Conservation (phyloP, 768 basidiomycete genomes). For the Amyloporia xantha region DNA sequence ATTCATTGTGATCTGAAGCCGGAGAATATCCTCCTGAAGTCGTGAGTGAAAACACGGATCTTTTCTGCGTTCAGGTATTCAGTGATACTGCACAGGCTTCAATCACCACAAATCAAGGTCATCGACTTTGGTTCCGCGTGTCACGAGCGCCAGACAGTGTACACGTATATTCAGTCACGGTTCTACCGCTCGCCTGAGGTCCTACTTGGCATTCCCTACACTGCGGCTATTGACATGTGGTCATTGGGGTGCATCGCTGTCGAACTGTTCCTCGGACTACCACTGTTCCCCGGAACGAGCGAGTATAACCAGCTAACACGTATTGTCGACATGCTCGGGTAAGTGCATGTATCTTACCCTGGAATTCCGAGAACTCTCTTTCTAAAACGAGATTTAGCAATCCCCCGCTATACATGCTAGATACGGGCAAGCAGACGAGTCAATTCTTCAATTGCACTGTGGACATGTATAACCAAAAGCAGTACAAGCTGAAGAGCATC, state of each 20-base stretch:
- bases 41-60: slow-evolving; percentile 42
- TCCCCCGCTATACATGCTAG: slow-evolving; percentile 90
- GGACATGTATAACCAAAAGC: slow-evolving; percentile 73
- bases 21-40: slow-evolving; percentile 96
- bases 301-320: slow-evolving; percentile 98
- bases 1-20: slow-evolving; percentile 99
- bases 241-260: slow-evolving; percentile 97
- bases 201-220: slow-evolving; percentile 89
- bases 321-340: slow-evolving; percentile 99
- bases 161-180: slow-evolving; percentile 98
- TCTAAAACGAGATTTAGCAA: slow-evolving; percentile 39
- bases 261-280: slow-evolving; percentile 93
- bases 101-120: slow-evolving; percentile 97
- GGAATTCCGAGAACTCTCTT: background rate
- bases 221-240: slow-evolving; percentile 98
- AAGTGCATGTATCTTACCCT: slow-evolving; percentile 25
- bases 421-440: slow-evolving; percentile 88
- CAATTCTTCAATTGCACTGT: slow-evolving; percentile 88
- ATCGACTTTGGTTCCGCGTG: slow-evolving; percentile 99
- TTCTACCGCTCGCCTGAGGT: slow-evolving; percentile 99
- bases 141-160: slow-evolving; percentile 98
- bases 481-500: slow-evolving; percentile 81
- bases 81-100: slow-evolving; percentile 48
- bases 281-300: slow-evolving; percentile 96
- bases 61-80: background rate